Evolutionary conservation across 192 early-diverging fungal genomes (phyloP), one percentile per base, ranked within the genome.

Genomic region (Backusella australiensis): DNA sequence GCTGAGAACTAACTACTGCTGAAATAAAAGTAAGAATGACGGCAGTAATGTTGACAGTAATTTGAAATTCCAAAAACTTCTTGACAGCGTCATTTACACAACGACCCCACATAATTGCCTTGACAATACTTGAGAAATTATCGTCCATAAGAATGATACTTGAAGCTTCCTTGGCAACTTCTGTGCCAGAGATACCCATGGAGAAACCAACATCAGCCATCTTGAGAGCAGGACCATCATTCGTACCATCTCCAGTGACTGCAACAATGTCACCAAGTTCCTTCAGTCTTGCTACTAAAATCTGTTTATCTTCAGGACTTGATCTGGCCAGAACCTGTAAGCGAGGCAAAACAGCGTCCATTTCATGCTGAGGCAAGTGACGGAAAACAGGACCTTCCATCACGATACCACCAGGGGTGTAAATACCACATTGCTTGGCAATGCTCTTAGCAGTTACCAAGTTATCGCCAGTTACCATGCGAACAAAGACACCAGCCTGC

Each of bases 381-480:
- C 97, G 90, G 91, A 99, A 99, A 71, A 88, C 90, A 59, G 96
- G 96, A 2, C 98, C 98, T 80, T 98, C 97, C 88, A 99, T 96
- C 46, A 95, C 92, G 49, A 96, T 88, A 34, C 96, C 97, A 59
- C 93, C 94, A 17, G 89, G 87, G 12, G 93, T 93, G 65, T 93
- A 93, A 68, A 99, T 99, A 49, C 95, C 96, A 72, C 96, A 97
- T 77, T 96, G 92, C 12, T 87, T 92, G 38, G 97, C 98, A 82
- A 99, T 99, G 6, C 95, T 92, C 44, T 92, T 90, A 2, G 98
- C 98, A 1, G 98, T 99, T 0, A 92, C 83, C 56, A 96, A 73
- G 78, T 98, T 98, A 86, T 99, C 98, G 67, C 98, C 98, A 1
- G 98, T 99, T 21, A 99, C 97, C 98, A 99, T 99, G 15, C 97